Evolutionary conservation across 257 asterid species (phyloP).

Genomic region (Gentiana macrophylla): DNA sequence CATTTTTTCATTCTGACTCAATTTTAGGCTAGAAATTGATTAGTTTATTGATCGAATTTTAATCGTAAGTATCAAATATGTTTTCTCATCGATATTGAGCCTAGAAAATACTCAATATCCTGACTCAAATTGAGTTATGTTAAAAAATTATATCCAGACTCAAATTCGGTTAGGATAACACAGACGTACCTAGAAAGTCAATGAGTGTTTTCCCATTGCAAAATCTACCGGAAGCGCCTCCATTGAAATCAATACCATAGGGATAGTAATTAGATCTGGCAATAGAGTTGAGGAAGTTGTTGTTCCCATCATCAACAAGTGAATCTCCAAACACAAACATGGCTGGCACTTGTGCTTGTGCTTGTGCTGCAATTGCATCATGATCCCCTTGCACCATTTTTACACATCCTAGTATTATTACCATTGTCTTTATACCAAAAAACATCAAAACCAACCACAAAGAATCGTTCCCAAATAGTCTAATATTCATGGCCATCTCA

Average conservation of each 20-base stretch:
- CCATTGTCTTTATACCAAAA: too few species aligned
- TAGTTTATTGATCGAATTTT: too few species aligned
- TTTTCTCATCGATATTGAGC: too few species aligned
- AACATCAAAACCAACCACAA: too few species aligned
- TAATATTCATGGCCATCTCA: too few species aligned
- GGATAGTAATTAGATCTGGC: conserved; percentile 84
- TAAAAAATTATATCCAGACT: neutral
- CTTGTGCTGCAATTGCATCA: neutral
- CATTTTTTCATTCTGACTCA: too few species aligned
- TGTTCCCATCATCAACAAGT: conserved; percentile 72
- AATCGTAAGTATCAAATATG: too few species aligned
- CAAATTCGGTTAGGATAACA: neutral
- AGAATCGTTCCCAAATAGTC: too few species aligned
- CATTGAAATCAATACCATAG: conserved; percentile 53
- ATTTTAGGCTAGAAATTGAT: too few species aligned
- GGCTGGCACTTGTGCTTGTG: conserved; percentile 41
- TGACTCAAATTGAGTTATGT: neutral
- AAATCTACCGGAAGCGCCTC: conserved; percentile 66
- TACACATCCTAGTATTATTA: too few species aligned
- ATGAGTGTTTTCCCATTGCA: conserved; percentile 65
- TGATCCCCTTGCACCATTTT: too few species aligned
- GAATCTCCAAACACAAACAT: conserved; percentile 83
- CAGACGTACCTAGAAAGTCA: conserved; percentile 54
- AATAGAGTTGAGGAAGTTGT: conserved; percentile 63
- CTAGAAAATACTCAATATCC: neutral